phyloP scores from a whole-genome alignment of 257 asterid species.

The Nyctanthes arbortristis region DNA sequence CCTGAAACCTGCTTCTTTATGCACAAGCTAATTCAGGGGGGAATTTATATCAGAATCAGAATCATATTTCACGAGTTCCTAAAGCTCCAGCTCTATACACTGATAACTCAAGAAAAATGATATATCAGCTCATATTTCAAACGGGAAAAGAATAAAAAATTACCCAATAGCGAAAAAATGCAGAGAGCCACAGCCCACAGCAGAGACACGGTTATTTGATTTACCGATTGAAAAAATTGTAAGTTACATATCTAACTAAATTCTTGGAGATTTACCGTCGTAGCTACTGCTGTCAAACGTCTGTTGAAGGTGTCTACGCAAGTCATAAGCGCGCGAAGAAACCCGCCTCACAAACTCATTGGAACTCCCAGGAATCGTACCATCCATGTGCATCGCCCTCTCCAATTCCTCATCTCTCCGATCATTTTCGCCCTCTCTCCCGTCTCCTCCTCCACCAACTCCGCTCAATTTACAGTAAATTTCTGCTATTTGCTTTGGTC shows the following conservation, averaged over 20 bases:
- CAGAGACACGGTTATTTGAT: too few relatives aligned
- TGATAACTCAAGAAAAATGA: neutral
- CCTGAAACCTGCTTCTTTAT: too few relatives aligned
- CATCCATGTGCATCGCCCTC: constrained; percentile 87
- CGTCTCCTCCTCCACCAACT: constrained; percentile 29
- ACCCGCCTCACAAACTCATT: constrained; percentile 78
- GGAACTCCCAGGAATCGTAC: constrained; percentile 74
- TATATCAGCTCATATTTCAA: too few relatives aligned
- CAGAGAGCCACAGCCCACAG: too few relatives aligned
- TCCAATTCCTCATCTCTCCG: constrained; percentile 80
- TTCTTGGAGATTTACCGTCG: constrained; percentile 83
- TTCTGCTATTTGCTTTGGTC: constrained; percentile 19
- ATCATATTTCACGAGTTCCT: neutral
- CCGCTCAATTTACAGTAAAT: constrained; percentile 32
- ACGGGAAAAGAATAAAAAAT: too few relatives aligned
- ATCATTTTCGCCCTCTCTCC: constrained; percentile 36
- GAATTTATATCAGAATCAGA: neutral
- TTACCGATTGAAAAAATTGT: too few relatives aligned
- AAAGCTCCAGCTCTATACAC: neutral
- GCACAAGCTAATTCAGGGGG: neutral
- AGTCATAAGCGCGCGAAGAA: constrained; percentile 87
- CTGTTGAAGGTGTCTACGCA: constrained; percentile 95
- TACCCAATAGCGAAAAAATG: too few relatives aligned
- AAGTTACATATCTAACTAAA: too few relatives aligned
- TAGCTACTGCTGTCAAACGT: constrained; percentile 84